Conservation (phyloP, 1,284 basidiomycete genomes). For the Leccinum pachyderme region DNA sequence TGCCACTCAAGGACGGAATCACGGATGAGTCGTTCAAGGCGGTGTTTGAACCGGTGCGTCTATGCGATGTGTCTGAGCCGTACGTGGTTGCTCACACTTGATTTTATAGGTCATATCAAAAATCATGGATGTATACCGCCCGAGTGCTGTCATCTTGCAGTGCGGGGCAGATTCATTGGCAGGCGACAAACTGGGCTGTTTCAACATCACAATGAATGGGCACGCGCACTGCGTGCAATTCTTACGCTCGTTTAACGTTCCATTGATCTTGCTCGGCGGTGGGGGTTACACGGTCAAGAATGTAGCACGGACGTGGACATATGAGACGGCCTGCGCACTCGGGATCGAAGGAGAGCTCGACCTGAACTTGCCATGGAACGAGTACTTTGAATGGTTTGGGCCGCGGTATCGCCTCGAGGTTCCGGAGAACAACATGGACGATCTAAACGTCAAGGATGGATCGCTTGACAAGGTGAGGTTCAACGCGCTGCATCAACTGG, state of each 20-base stretch:
- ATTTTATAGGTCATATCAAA: slow-evolving; percentile 70
- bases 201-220: slow-evolving; percentile 94
- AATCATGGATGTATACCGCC: slow-evolving; percentile 89
- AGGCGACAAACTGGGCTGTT: slow-evolving; percentile 94
- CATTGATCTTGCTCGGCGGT: slow-evolving; percentile 90
- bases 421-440: slow-evolving; percentile 90
- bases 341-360: slow-evolving; percentile 80
- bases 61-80: background rate
- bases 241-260: slow-evolving; percentile 81
- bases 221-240: slow-evolving; percentile 92
- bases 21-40: slow-evolving; percentile 80
- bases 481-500: slow-evolving; percentile 76
- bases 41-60: slow-evolving; percentile 85
- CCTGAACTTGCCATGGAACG: slow-evolving; percentile 88
- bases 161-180: slow-evolving; percentile 96
- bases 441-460: slow-evolving; percentile 81
- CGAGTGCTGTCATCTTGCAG: slow-evolving; percentile 89
- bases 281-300: slow-evolving; percentile 98
- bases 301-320: slow-evolving; percentile 88
- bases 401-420: slow-evolving; percentile 95
- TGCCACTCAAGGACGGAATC: slow-evolving; percentile 93
- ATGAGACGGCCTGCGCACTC: slow-evolving; percentile 93
- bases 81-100: background rate
- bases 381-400: slow-evolving; percentile 98
- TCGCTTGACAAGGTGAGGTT: slow-evolving; percentile 84